Percentiles rank a stretch among this genome's conserved stretches.
Evolutionary conservation across 345 rosid genomes (phyloP).

Genomic region (Arabidopsis thaliana): TAIR10.1 NC_003070.9:25680501-25681000

Average conservation of each 20-base stretch:
- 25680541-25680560: neutral
- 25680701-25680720: constrained; percentile 38
- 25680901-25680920: neutral
- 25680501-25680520: neutral
- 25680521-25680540: neutral
- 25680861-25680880: constrained; percentile 30
- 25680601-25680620: neutral
- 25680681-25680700: constrained; percentile 13
- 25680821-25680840: constrained; percentile 9
- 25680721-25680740: constrained; percentile 40
- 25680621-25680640: neutral
- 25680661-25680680: constrained; percentile 15
- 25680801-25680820: constrained; percentile 5
- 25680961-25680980: neutral
- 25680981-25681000: neutral
- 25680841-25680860: constrained; percentile 4
- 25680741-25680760: constrained; percentile 44
- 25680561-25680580: neutral
- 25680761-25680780: constrained; percentile 30
- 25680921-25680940: constrained; percentile 1
- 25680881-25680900: constrained; percentile 35
- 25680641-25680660: neutral
- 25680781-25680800: constrained; percentile 43
- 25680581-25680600: neutral
- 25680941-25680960: constrained; percentile 17